Percentiles rank a stretch among this genome's conserved stretches.
These are phyloP conservation scores for Babesia divergens DNA, from an alignment of 169 alveolate genomes.

Conservation along the genomic window DNA sequence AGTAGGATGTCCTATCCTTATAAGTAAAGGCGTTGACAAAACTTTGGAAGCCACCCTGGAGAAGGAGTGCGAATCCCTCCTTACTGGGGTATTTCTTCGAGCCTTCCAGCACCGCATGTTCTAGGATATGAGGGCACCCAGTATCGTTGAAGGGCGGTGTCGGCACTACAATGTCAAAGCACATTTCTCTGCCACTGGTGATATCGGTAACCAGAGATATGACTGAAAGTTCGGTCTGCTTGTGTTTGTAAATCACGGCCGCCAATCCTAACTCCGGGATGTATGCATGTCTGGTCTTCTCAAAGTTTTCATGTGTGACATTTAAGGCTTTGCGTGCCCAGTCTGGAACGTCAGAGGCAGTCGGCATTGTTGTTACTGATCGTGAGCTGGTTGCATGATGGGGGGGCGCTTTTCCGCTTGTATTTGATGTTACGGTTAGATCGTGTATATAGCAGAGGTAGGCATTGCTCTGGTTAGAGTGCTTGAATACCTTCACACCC, in stretches of 20 bases:
- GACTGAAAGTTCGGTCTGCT: conserved; percentile 37
- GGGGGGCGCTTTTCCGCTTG: not conserved
- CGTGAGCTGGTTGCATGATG: not conserved
- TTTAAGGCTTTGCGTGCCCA: conserved; percentile 61
- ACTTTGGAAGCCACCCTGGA: conserved; percentile 80
- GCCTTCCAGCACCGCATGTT: conserved; percentile 86
- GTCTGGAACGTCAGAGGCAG: conserved; percentile 2
- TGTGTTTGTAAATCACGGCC: conserved; percentile 37
- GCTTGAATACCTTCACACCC: not conserved
- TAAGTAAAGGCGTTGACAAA: conserved; percentile 84
- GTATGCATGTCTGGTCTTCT: conserved; percentile 16
- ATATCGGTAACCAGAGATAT: conserved; percentile 46
- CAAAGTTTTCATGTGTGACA: conserved; percentile 46
- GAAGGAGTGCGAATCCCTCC: conserved; percentile 77
- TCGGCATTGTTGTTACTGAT: not conserved
- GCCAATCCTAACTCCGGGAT: conserved; percentile 46
- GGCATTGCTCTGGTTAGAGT: not conserved
- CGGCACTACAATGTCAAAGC: conserved; percentile 58
- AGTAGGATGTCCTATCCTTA: conserved; percentile 84
- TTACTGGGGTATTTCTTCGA: conserved; percentile 77
- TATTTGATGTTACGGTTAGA: not conserved
- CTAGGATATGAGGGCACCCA: conserved; percentile 83
- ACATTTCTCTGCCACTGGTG: conserved; percentile 52
- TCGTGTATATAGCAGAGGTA: not conserved
- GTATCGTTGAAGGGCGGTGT: conserved; percentile 62